Base-by-base conservation (phyloP, 257 asterid species). In the Coffea canephora region DNA sequence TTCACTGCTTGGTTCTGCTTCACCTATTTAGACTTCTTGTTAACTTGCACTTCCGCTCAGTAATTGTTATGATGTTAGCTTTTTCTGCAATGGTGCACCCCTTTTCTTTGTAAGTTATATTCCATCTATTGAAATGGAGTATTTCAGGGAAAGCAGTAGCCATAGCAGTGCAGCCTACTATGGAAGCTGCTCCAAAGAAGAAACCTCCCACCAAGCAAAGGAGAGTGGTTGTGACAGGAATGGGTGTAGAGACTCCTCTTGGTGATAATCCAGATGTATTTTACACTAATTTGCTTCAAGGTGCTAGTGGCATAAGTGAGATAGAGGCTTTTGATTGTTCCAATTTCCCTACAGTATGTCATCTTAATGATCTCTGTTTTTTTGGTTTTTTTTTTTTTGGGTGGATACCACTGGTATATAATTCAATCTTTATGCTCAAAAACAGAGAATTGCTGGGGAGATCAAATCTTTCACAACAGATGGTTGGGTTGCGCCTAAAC, bases 401-500 rank as follows among this genome's bases (percentile, higher is more conserved):
- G 21, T 75, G 48, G 67, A 78, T 75, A 78, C 71, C 75, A 13
- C 68, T 76, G 72, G 48, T 70, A 84, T 81, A 50, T 68, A 64
- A 74, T 84, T 83, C 83, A 67, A 71, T 81, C 73, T 64, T 23
- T 62, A 65, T 79, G 77, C 76, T 83, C 82, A 75, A 84, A 81
- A 71, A 62, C 89, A 95, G 98, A 90, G 92, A 88, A 95, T 95
- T 80, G 98, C 98, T 84, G 98, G 98, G 83, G 98, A 95, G 89
- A 95, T 95, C 82, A 95, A 95, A 89, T 88, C 96, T 52, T 95
- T 82, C 89, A 82, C 97, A 19, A 90, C 98, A 36, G 98, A 93
- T 75, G 98, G 98, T 64, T 93, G 88, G 97, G 94, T 95, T 86
- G 90, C 97, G 67, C 98, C 98, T 71, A 95, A 95, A 82, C 93